Base-by-base conservation (phyloP, 352 stramenopile species). In the Phytophthora chlamydospora region DNA sequence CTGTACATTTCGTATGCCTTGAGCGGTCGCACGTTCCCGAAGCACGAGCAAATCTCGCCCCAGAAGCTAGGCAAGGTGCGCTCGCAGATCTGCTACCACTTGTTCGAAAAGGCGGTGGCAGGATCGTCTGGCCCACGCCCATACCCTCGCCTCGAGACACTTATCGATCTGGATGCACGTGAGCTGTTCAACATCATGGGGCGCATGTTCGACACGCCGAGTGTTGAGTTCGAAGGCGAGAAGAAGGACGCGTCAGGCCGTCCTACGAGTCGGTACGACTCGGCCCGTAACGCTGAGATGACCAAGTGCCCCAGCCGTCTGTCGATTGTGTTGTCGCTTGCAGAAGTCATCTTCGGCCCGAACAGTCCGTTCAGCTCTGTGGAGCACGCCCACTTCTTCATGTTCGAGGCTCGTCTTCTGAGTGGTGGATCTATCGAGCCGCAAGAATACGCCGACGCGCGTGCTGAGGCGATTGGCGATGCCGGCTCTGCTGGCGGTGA, bases 1-100 rank as follows among this genome's bases (percentile, higher is more conserved):
- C 40, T 98, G 39, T 98, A 98, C 71, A 76, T 98, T 50, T 93
- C 89, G 53, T 96, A 93, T 51, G 94, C 86, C n/a, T 89, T 98
- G 38, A 89, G 73, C 52, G 93, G 93, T 5, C 86, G 87, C 35
- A 84, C 63, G 14, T 98, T 98, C 62, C 95, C 95, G 1, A 88
- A 95, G 59, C 85, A 93, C 16, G 81, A 89, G 21, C 62, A 66
- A 12, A 78, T 95, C 19, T 67, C 83, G 19, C 60, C 78, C 7
- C 67, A 83, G n/a, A 88, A 95, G 31, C 47, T 88, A 27, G 80
- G 79, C 41, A 85, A 91, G 47, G 82, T 96, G 35, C 78, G 79
- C 13, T 80, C 78, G 1, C 72, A 89, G 51, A 78, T 98, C 31
- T 86, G 96, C 42, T 71, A 89, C 42, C 79, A 98, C 35, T 70